phyloP scores from a whole-genome alignment of 306 rosid genomes.

The Mimosa pudica region DNA sequence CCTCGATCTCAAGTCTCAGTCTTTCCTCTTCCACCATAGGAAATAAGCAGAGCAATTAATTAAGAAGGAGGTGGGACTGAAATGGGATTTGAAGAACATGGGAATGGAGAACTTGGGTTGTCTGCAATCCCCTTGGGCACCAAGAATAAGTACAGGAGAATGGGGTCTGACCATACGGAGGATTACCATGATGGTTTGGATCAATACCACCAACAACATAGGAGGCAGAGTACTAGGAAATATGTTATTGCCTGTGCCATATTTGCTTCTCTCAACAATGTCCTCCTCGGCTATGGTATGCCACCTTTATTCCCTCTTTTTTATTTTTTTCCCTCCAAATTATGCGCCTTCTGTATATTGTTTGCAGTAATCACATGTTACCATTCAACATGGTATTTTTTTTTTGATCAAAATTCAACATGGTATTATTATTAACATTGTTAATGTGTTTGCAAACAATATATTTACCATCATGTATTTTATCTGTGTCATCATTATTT shows the following conservation, averaged over 20 bases:
- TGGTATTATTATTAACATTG: background rate
- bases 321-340: background rate
- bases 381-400: background rate
- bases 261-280: slow-evolving; percentile 85
- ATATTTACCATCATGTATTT: background rate
- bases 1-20: slow-evolving; percentile 3
- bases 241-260: slow-evolving; percentile 73
- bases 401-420: no score
- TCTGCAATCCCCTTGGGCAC: slow-evolving; percentile 58
- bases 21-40: slow-evolving; percentile 19
- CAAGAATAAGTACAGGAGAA: slow-evolving; percentile 66
- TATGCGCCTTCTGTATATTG: background rate
- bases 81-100: slow-evolving; percentile 65
- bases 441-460: background rate
- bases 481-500: background rate
- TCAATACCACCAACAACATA: slow-evolving; percentile 40
- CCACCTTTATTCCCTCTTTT: background rate
- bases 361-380: background rate
- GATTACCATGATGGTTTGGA: slow-evolving; percentile 46
- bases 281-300: slow-evolving; percentile 84
- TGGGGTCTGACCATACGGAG: slow-evolving; percentile 55
- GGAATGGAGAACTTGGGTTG: slow-evolving; percentile 54
- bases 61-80: slow-evolving; percentile 8
- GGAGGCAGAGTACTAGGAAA: slow-evolving; percentile 50
- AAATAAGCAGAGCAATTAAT: background rate